Evolutionary conservation across 208 protist species (phyloP).

Genomic region (Acanthamoeba rhysodes): DNA sequence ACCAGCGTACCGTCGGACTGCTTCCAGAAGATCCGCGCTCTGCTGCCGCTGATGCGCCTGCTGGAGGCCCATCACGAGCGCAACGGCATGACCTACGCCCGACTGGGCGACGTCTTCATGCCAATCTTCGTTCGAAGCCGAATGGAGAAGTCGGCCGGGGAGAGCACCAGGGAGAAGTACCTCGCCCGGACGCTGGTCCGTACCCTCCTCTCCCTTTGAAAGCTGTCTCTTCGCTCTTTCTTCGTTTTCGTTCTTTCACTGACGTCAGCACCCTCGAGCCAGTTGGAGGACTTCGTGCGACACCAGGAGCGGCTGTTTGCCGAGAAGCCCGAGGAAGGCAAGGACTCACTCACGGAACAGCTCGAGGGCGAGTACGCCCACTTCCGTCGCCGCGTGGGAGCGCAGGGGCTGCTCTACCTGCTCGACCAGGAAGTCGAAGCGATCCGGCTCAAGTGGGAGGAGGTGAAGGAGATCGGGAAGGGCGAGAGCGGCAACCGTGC

Average conservation of each 20-base stretch:
- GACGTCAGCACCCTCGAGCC: background rate
- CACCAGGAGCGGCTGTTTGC: background rate
- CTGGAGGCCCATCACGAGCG: background rate
- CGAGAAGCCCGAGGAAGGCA: slow-evolving; percentile 17
- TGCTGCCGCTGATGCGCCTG: background rate
- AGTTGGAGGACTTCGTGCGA: background rate
- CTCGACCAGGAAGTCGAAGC: background rate
- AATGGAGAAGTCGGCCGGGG: background rate
- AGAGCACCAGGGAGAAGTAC: background rate
- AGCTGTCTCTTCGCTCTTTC: background rate
- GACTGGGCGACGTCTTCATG: background rate
- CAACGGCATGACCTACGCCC: background rate
- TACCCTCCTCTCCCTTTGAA: background rate
- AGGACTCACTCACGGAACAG: background rate
- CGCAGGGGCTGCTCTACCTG: slow-evolving; percentile 21
- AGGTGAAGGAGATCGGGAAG: slow-evolving; percentile 8
- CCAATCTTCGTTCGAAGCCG: background rate
- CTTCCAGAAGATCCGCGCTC: background rate
- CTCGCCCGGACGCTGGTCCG: background rate
- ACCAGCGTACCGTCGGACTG: slow-evolving; percentile 2
- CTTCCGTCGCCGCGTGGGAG: background rate
- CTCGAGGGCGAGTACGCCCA: slow-evolving; percentile 2
- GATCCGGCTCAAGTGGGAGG: background rate
- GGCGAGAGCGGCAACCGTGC: background rate
- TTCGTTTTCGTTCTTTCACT: background rate